Base-by-base conservation (phyloP, 192 early-diverging fungal species). In the Cetraspora pellucida region DNA sequence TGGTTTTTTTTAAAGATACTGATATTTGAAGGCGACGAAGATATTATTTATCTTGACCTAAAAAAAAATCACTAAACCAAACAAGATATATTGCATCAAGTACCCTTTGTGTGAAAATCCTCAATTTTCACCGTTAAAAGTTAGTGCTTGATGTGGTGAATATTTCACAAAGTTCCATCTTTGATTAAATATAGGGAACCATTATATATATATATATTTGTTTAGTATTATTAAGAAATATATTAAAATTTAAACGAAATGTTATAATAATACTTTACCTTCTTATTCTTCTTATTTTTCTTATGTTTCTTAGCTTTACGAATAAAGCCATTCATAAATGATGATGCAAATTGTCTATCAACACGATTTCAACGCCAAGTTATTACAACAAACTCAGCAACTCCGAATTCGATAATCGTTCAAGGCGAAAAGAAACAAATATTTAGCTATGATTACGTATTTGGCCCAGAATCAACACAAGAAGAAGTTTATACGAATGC, bases 401-500 rank as follows among this genome's bases (percentile, higher is more conserved):
- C 7, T 37, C 73, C 73, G 7, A 74, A 74, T 46, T 17, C 21
- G 21, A 52, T 74, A 10, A 27, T 63, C 23, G 58, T 74, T 47
- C 73, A 74, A 47, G 0, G 37, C 8, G 73, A 74, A 0, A 74
- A 74, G 13, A 74, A 63, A 50, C 60, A 77, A 54, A 43, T 75
- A 23, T 91, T 90, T 79, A 82, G 78, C 59, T 94, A 89, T 67
- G 93, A 95, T 78, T 79, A 90, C 54, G 88, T 88, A 43, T 95
- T 91, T 82, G 90, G 88, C 7, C 78, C 88, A 0, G 80, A 85
- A 6, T 72, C 90, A 16, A 64, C 84, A 23, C 91, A 95, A 82
- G 65, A 83, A 16, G 80, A 85, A 9, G 85, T 96, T 27, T 96
- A 89, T 76, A 66, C 70, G 14, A 81, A 82, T 28, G 80, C 82